Conservation (phyloP, 1,139 yeast genomes). For the Nakaseomyces glabratus region DNA sequence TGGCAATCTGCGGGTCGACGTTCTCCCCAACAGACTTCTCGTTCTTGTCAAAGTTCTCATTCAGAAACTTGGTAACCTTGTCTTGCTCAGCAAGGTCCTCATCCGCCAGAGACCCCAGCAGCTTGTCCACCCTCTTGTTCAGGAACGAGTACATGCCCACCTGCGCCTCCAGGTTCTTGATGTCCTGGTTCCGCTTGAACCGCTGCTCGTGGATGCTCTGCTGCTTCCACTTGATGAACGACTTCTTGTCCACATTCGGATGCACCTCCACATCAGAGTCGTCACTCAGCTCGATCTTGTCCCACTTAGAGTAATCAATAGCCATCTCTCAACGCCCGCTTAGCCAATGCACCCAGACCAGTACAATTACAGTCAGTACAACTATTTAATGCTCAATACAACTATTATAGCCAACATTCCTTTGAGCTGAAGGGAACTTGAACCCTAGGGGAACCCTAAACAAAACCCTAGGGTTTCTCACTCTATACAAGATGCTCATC, state of each 20-base stretch:
- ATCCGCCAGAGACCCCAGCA: conserved; percentile 35
- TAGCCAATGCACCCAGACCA: neutral
- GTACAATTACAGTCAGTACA: too few species aligned
- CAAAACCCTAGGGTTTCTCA: too few species aligned
- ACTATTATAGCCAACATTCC: too few species aligned
- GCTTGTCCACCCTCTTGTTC: conserved; percentile 59
- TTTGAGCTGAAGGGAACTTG: too few species aligned
- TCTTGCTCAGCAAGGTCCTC: conserved; percentile 37
- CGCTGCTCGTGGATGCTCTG: conserved; percentile 95
- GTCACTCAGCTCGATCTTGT: conserved; percentile 86
- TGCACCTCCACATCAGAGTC: conserved; percentile 96
- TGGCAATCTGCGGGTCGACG: conserved; percentile 57
- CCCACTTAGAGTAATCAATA: conserved; percentile 96
- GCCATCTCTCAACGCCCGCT: conserved; percentile 44
- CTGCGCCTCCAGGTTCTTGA: conserved; percentile 66
- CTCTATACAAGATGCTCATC: too few species aligned
- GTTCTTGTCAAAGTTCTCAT: conserved; percentile 44
- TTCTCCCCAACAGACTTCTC: conserved; percentile 49
- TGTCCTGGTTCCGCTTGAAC: conserved; percentile 65
- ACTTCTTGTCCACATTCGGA: conserved; percentile 91
- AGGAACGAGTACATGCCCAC: conserved; percentile 67
- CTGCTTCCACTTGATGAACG: conserved; percentile 94
- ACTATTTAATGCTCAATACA: too few species aligned
- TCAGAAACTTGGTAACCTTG: conserved; percentile 38
- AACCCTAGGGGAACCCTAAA: too few species aligned